Conservation (phyloP, 768 basidiomycete species). For the Phlegmacium glaucopus region DNA sequence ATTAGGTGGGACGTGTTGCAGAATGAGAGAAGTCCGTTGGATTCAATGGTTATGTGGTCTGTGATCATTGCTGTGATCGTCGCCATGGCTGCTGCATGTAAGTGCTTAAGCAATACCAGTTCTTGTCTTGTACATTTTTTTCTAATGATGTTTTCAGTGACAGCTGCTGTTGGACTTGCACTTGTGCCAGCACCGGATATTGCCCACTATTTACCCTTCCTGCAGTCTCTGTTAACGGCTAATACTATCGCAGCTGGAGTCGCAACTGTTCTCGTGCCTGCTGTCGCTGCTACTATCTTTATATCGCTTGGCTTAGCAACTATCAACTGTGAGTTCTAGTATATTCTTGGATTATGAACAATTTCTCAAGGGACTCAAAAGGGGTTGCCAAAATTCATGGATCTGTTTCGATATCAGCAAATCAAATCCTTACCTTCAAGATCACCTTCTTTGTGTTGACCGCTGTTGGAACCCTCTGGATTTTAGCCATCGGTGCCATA, state of each 20-base stretch:
- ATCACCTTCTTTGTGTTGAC: conserved; percentile 59
- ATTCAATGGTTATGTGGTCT: conserved; percentile 54
- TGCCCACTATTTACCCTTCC: conserved; percentile 66
- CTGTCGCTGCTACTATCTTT: conserved; percentile 58
- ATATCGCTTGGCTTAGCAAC: conserved; percentile 47
- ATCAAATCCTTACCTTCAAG: conserved; percentile 59
- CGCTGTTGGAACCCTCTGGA: conserved; percentile 53
- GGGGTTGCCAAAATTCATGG: conserved; percentile 54
- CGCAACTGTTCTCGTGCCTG: conserved; percentile 66
- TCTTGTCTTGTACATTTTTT: not conserved
- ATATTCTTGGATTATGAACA: not conserved
- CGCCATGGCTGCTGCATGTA: conserved; percentile 57
- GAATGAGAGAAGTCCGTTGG: conserved; percentile 45
- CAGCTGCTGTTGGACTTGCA: conserved; percentile 65
- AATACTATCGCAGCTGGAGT: conserved; percentile 57
- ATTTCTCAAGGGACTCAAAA: conserved; percentile 19
- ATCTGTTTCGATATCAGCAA: conserved; percentile 59
- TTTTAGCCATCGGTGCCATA: conserved; percentile 64
- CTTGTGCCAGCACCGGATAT: conserved; percentile 70
- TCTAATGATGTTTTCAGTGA: conserved; percentile 40
- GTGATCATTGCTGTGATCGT: conserved; percentile 47
- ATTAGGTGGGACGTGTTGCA: conserved; percentile 79
- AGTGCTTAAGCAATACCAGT: conserved; percentile 26
- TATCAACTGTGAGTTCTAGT: conserved; percentile 49
- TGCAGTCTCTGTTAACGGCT: conserved; percentile 46